Evolutionary conservation across 2,329 filamentous ascomycete genomes (phyloP).

Genomic region (Ophiostoma angusticollis): DNA sequence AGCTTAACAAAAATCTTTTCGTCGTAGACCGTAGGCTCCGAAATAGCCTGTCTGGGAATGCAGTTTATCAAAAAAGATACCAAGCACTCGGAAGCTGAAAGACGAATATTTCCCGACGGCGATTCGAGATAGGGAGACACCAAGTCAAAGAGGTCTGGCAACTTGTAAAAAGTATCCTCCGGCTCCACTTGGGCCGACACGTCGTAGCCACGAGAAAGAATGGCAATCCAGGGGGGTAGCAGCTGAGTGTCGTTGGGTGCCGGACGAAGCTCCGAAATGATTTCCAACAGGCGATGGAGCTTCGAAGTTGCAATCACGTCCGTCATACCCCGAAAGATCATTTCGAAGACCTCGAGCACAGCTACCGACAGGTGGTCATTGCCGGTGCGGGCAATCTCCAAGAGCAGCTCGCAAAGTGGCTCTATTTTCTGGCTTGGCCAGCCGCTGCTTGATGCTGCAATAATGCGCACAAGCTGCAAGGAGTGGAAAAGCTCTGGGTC

Average conservation of each 20-base stretch:
- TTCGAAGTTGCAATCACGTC: conserved; percentile 82
- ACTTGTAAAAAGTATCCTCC: conserved; percentile 80
- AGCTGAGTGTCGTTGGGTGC: conserved; percentile 89
- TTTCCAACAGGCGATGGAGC: conserved; percentile 75
- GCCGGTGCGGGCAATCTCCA: conserved; percentile 77
- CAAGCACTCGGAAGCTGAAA: conserved; percentile 88
- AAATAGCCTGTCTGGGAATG: conserved; percentile 66
- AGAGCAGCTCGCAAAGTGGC: conserved; percentile 72
- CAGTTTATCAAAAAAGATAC: conserved; percentile 89
- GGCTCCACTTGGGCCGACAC: conserved; percentile 80
- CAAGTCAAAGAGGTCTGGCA: conserved; percentile 73
- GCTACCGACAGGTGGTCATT: conserved; percentile 96
- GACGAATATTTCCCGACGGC: conserved; percentile 79
- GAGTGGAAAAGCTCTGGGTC: conserved; percentile 84
- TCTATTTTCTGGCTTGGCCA: conserved; percentile 98
- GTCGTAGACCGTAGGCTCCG: conserved; percentile 84
- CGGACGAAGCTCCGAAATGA: conserved; percentile 83
- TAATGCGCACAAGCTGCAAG: conserved; percentile 79
- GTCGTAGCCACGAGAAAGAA: conserved; percentile 86
- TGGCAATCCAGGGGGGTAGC: conserved; percentile 91
- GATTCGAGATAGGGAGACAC: conserved; percentile 74
- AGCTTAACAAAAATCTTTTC: conserved; percentile 81
- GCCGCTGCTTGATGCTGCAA: conserved; percentile 75
- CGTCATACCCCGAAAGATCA: conserved; percentile 88
- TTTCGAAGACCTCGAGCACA: conserved; percentile 92